Evolutionary conservation across 345 rosid genomes (phyloP), one percentile per base, ranked within the genome.

Genomic region (Brassica carinata): DNA sequence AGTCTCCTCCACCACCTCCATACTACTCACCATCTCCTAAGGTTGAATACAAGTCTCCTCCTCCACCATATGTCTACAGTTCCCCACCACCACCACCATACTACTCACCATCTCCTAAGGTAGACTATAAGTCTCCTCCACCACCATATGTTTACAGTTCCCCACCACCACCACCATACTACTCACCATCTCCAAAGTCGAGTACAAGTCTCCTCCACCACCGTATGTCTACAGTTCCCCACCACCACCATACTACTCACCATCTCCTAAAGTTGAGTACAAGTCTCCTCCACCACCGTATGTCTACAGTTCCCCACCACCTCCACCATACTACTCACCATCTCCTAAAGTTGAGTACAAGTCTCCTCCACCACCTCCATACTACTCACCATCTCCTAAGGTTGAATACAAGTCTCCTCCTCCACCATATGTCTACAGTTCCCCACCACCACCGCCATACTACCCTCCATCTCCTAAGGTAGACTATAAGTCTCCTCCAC

Each of bases 211-310:
- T 31, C 75, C 75, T 11, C 75, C 75, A 17, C 65, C 53, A 18
- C 75, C 65, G 0, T 57, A 71, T 18, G 66, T 71, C 0, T 71
- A 71, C 67, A 72, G 8, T 7, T 72, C 75, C 0, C 26, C 0
- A 23, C 75, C 76, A 3, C 76, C 76, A 23, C 76, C 58, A 51
- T 75, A 65, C 0, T 75, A 75, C 26, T 65, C 53, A 0, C 78
- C 78, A 2, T 75, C 72, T 0, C 78, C 78, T 1, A 75, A 65
- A 10, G 55, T 75, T 0, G 36, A 51, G 0, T 75, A 75, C 64
- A 75, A 63, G 1, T 74, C 78, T 29, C 71, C 78, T 6, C 78
- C 71, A 17, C 78, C 78, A 45, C 77, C 77, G 1, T 74, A 74
- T 7, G 71, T 64, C 0, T 74, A 74, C 69, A 73, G 13, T 0